Evolutionary conservation across 2,329 filamentous ascomycete genomes (phyloP).

Genomic region (Fusarium fujikuroi): DNA sequence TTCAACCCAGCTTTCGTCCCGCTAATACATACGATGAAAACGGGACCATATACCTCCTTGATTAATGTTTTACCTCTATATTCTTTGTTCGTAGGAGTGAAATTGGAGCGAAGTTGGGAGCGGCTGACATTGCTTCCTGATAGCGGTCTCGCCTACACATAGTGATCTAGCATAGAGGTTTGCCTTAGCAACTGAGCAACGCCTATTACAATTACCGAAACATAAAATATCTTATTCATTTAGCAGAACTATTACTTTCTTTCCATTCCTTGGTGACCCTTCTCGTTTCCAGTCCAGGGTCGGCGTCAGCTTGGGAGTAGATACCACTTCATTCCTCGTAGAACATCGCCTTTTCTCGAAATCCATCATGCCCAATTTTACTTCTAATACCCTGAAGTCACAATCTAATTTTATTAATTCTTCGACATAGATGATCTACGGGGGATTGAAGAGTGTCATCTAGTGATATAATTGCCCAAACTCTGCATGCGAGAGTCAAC

Average conservation of each 20-base stretch:
- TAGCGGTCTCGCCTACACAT: not conserved
- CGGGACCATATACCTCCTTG: rapidly evolving
- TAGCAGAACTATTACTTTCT: not conserved
- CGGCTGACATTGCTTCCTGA: not conserved
- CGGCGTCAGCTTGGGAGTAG: not conserved
- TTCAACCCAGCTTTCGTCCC: not conserved
- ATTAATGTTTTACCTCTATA: rapidly evolving
- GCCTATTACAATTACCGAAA: rapidly evolving
- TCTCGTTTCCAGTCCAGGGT: not conserved
- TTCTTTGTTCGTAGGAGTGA: not conserved
- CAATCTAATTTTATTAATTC: rapidly evolving
- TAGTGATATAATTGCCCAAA: not conserved
- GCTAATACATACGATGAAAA: not conserved
- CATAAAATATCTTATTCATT: not conserved
- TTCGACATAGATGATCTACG: rapidly evolving
- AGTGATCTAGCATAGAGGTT: not conserved
- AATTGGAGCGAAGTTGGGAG: not conserved
- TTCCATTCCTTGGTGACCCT: not conserved
- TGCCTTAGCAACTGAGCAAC: not conserved
- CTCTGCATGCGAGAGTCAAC: no score
- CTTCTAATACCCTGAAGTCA: not conserved
- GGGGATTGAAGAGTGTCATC: not conserved
- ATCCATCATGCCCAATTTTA: not conserved
- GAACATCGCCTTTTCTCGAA: not conserved
- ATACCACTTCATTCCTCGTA: no score